phyloP scores from a whole-genome alignment of 371 early-diverging fungal species.

The Rhizopus delemar region DNA sequence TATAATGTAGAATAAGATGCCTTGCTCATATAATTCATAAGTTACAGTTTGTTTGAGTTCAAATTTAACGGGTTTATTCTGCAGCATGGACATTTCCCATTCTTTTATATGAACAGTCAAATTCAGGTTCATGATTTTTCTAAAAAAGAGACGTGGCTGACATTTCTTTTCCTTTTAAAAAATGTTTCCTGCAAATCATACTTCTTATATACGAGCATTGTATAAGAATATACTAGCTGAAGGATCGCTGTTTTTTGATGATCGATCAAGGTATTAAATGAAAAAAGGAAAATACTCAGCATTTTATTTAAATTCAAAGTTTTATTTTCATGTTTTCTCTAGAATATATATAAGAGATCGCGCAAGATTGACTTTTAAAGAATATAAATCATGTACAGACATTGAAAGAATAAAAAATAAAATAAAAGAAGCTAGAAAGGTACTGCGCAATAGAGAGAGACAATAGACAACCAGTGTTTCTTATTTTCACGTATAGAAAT shows the following conservation, averaged over 20 bases:
- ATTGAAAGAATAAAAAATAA: slow-evolving; percentile 35
- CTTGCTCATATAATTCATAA: too few species aligned
- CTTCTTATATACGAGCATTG: slow-evolving; percentile 31
- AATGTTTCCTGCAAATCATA: slow-evolving; percentile 25
- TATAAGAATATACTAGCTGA: slow-evolving; percentile 42
- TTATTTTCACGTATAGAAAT: slow-evolving; percentile 15
- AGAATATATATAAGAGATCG: slow-evolving; percentile 40
- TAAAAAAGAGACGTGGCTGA: slow-evolving; percentile 9
- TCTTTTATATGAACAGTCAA: too few species aligned
- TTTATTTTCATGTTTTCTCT: background rate
- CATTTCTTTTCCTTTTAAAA: background rate
- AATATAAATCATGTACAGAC: slow-evolving; percentile 36
- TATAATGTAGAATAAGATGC: too few species aligned
- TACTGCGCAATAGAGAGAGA: slow-evolving; percentile 5
- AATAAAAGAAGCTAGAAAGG: slow-evolving; percentile 41
- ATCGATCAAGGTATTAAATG: slow-evolving; percentile 38
- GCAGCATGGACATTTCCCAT: background rate
- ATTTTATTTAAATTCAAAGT: background rate
- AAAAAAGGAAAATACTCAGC: background rate
- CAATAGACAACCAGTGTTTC: background rate
- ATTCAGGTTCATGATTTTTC: too few species aligned
- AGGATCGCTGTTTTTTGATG: slow-evolving; percentile 43
- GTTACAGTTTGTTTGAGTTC: too few species aligned
- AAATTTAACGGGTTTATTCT: too few species aligned
- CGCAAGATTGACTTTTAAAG: slow-evolving; percentile 26